Evolutionary conservation across 495 filamentous ascomycete genomes (phyloP), one percentile per base, ranked within the genome.

Genomic region (Hypoxylon fuscum): DNA sequence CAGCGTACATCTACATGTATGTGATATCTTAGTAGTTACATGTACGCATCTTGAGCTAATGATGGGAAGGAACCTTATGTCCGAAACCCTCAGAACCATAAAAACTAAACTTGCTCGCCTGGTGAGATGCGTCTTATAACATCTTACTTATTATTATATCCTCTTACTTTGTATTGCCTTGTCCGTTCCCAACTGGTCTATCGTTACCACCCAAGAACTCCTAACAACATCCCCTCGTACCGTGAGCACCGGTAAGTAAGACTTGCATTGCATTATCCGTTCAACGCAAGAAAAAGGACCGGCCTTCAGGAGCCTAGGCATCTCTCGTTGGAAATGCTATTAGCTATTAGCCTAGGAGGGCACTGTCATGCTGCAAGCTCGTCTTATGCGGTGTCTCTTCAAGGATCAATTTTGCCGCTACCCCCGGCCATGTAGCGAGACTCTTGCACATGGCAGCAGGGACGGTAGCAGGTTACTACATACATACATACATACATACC

Each of bases 401-500:
- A 46, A 56, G 51, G 48, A 49, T 62, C 43, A 49, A 58, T 62
- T 67, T 67, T 67, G 53, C 64, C 64, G 58, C 35, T 15, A 54
- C 35, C 35, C 43, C 62, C n/a, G 23, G 58, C 38, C 46, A 41
- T 54, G 45, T 53, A 50, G 40, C 52, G 41, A 58, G 38, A 67
- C 53, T 52, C 47, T 62, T 47, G 57, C 64, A 67, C 64, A 67
- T 67, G 64, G 64, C 64, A 43, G 44, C 58, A 62, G 56, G 64
- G 64, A 49, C 48, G 37, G 49, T 20, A 48, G 31, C 51, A 50
- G 37, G 44, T n/a, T n/a, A n/a, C n/a, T n/a, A n/a, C n/a, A n/a
- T 25, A 27, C 21, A 38, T 17, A 62, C 27, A 29, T 29, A 29
- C 27, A 29, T 31, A 31, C 10, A 10, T 31, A 31, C 27, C 27